Conservation (phyloP, 805 yeast species). For the Starmera quercuum region DNA sequence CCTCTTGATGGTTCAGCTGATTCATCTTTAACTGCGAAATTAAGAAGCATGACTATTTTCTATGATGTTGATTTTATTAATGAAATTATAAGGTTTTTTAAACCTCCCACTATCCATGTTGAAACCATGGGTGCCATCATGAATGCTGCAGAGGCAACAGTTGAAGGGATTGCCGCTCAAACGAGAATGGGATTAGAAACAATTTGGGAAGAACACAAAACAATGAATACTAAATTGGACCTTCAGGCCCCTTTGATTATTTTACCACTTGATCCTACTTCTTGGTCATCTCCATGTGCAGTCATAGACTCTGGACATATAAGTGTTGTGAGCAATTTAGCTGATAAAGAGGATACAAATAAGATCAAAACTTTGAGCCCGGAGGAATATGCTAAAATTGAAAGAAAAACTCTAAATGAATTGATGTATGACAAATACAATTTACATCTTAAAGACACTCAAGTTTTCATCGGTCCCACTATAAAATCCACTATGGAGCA, state of each 20-base stretch:
- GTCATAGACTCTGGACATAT: slow-evolving; percentile 95
- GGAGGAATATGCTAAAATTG: slow-evolving; percentile 62
- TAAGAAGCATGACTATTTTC: slow-evolving; percentile 82
- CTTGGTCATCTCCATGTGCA: slow-evolving; percentile 81
- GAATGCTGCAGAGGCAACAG: slow-evolving; percentile 91
- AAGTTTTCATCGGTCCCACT: slow-evolving; percentile 77
- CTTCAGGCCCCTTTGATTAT: slow-evolving; percentile 90
- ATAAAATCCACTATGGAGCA: slow-evolving; percentile 73
- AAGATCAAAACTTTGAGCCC: slow-evolving; percentile 56
- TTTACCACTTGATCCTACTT: slow-evolving; percentile 72
- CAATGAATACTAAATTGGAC: slow-evolving; percentile 77
- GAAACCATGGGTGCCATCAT: slow-evolving; percentile 87
- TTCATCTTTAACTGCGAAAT: slow-evolving; percentile 61
- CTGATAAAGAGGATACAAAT: slow-evolving; percentile 57
- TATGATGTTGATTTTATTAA: slow-evolving; percentile 84
- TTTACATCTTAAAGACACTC: slow-evolving; percentile 75
- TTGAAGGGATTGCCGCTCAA: slow-evolving; percentile 83
- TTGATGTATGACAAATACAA: slow-evolving; percentile 88
- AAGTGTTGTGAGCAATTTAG: slow-evolving; percentile 73
- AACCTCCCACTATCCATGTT: slow-evolving; percentile 76
- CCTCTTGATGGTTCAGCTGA: slow-evolving; percentile 85
- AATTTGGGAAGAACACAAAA: slow-evolving; percentile 91
- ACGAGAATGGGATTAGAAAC: slow-evolving; percentile 90
- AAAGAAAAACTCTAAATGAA: slow-evolving; percentile 26
- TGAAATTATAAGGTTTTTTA: slow-evolving; percentile 66